A percentile compares a stretch with the other conserved stretches of the same genome.
phyloP scores from a whole-genome alignment of 2,329 filamentous ascomycete species.

The Trichothecium roseum region DNA sequence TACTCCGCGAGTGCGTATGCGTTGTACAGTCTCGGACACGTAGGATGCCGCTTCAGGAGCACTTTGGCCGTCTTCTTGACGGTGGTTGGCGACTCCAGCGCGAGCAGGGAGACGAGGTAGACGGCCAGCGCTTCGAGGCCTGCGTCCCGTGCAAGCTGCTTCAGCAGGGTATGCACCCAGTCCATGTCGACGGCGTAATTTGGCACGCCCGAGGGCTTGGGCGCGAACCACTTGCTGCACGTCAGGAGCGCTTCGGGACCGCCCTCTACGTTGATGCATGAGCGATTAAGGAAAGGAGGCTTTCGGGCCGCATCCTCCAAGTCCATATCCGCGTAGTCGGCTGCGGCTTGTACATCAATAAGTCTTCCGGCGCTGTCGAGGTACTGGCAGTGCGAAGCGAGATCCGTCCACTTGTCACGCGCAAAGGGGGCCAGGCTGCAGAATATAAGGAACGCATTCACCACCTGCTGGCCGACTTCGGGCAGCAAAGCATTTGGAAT shows the following conservation, averaged over 20 bases:
- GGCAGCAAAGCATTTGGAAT: constrained; percentile 29
- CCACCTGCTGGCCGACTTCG: constrained; percentile 32
- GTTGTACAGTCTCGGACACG: constrained; percentile 62
- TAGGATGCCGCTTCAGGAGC: constrained; percentile 58
- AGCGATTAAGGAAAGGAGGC: constrained; percentile 1
- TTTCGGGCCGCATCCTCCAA: constrained; percentile 2
- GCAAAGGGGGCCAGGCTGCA: constrained; percentile 48
- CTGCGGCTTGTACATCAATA: constrained; percentile 2
- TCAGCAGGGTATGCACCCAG: constrained; percentile 45
- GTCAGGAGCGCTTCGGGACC: constrained; percentile 44
- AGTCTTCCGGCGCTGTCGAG: constrained; percentile 7
- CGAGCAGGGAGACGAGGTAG: constrained; percentile 46
- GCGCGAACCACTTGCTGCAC: constrained; percentile 32
- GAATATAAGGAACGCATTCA: constrained; percentile 65
- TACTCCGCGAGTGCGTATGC: constrained; percentile 67
- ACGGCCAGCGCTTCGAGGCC: constrained; percentile 38
- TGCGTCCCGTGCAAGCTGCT: constrained; percentile 42
- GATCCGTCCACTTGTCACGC: constrained; percentile 16
- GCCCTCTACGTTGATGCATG: neutral
- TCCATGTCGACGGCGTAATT: constrained; percentile 21
- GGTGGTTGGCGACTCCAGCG: constrained; percentile 46
- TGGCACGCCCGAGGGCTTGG: constrained; percentile 17
- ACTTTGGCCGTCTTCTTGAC: constrained; percentile 63
- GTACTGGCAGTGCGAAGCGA: constrained; percentile 20
- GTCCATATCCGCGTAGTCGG: constrained; percentile 6